Evolutionary conservation across 495 filamentous ascomycete genomes (phyloP), one percentile per base, ranked within the genome.

Genomic region (Penicillium tannophilum): DNA sequence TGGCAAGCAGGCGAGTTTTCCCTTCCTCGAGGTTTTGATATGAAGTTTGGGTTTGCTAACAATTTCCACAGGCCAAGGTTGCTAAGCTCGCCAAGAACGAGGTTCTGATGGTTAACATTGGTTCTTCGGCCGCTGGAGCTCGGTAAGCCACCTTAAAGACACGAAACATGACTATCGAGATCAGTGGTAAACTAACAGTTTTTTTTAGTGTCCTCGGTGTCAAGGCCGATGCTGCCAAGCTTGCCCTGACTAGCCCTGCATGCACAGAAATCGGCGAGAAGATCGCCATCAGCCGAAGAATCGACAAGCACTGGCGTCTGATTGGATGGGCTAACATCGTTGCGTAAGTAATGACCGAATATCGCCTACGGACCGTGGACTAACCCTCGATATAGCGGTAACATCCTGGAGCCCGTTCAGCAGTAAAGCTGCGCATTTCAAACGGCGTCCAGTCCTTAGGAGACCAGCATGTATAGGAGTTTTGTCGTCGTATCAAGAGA

Each of bases 61-160:
- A 11, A n/a, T 41, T 17, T 16, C 16, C 2, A 17, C 39, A 41
- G 39, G 93, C 92, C 60, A 98, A 98, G 88, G 94, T 98, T 58
- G 91, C 90, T 56, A 98, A 98, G 80, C 82, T 98, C 44, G 79
- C 92, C 43, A 98, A 98, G 87, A 96, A 95, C 71, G 94, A 98
- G 75, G 91, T 98, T 65, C 89, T 80, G 78, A 97, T 98, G 93
- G 94, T 98, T 57, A 98, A 98, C 82, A 97, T 98, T 69, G 94
- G 94, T 55, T 95, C 91, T 26, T 97, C 93, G 14, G 93, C 94
- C 46, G 97, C 93, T 20, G 94, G 94, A 67, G 90, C 89, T 55
- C 98, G 97, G 84, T 49, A 49, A 49, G 46, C 6, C 14, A 30
- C 26, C 23, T 30, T 9, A 17, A 16, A 31, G 14, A 30, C 26